A percentile compares a stretch with the other conserved stretches of the same genome.
Evolutionary conservation across 140 eudicot species (phyloP).

Genomic region (Erigeron philadelphicus): DNA sequence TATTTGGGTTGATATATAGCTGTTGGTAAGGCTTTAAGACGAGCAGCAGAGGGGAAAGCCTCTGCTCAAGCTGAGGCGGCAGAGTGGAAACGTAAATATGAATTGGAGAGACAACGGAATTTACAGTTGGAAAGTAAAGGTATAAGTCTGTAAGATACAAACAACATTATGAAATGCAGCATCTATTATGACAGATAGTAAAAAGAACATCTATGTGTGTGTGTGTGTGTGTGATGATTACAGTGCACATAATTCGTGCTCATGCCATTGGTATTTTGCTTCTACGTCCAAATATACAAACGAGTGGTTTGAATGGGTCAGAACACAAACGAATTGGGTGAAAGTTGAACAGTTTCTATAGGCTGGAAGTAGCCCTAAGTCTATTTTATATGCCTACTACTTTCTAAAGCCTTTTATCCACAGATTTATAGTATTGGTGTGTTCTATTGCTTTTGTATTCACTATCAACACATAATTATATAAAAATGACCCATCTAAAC

Average conservation of each 20-base stretch:
- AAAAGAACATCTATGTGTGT: background rate
- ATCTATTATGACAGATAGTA: background rate
- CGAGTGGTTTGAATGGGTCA: background rate
- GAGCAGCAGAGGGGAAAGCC: conserved; percentile 81
- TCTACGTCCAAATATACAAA: background rate
- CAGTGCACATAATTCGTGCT: background rate
- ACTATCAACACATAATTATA: too few species aligned
- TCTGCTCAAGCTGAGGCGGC: conserved; percentile 85
- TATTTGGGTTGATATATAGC: conserved; percentile 35
- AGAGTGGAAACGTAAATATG: conserved; percentile 89
- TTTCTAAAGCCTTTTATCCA: too few species aligned
- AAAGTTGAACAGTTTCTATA: too few species aligned
- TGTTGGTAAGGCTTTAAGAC: conserved; percentile 64
- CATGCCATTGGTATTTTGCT: background rate
- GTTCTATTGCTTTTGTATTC: too few species aligned
- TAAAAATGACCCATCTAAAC: too few species aligned
- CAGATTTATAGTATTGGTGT: too few species aligned
- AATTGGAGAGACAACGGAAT: conserved; percentile 53
- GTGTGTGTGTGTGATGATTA: background rate
- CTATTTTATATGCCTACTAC: too few species aligned
- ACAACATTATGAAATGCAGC: background rate
- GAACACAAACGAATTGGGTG: too few species aligned
- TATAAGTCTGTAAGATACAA: background rate
- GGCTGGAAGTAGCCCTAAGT: too few species aligned
- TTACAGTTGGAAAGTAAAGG: conserved; percentile 66